Conservation (phyloP, 2,329 filamentous ascomycete genomes). For the Sporothrix brunneoviolacea region DNA sequence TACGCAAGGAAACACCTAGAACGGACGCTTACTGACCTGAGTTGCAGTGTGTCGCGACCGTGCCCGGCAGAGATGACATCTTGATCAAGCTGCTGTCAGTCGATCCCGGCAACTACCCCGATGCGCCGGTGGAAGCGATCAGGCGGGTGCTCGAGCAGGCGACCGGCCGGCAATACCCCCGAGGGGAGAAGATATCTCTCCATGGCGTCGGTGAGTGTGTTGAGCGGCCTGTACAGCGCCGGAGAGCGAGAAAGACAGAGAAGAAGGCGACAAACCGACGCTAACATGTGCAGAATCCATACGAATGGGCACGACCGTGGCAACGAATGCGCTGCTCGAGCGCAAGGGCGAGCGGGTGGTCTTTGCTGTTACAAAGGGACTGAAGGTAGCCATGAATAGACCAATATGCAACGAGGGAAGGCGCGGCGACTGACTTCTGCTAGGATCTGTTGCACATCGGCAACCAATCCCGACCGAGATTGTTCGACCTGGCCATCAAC, state of each 20-base stretch:
- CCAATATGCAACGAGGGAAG: too few species aligned
- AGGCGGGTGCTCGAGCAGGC: constrained; percentile 36
- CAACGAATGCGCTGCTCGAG: constrained; percentile 85
- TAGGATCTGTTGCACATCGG: constrained; percentile 86
- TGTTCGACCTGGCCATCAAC: constrained; percentile 81
- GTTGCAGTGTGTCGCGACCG: constrained; percentile 20
- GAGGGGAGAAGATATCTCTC: constrained; percentile 45
- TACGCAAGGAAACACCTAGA: too few species aligned
- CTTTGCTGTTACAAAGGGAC: constrained; percentile 79
- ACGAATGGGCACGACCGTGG: constrained; percentile 91
- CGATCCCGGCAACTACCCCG: constrained; percentile 60
- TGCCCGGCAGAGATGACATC: constrained; percentile 29
- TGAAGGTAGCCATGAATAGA: too few species aligned
- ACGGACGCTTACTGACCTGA: too few species aligned
- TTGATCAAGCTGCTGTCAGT: constrained; percentile 59
- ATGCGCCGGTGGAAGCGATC: constrained; percentile 65
- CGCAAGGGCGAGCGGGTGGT: constrained; percentile 85
- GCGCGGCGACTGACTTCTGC: too few species aligned
- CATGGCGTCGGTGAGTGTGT: not conserved
- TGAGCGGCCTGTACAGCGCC: too few species aligned
- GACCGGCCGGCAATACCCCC: constrained; percentile 48
- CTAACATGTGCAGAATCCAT: too few species aligned
- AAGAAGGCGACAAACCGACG: too few species aligned
- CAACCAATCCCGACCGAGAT: constrained; percentile 81
- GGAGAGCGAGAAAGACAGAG: too few species aligned